Percentiles rank a stretch among this genome's conserved stretches.
Evolutionary conservation across 2,329 filamentous ascomycete species (phyloP).

Genomic region (Arthrobotrys entomopaga): DNA sequence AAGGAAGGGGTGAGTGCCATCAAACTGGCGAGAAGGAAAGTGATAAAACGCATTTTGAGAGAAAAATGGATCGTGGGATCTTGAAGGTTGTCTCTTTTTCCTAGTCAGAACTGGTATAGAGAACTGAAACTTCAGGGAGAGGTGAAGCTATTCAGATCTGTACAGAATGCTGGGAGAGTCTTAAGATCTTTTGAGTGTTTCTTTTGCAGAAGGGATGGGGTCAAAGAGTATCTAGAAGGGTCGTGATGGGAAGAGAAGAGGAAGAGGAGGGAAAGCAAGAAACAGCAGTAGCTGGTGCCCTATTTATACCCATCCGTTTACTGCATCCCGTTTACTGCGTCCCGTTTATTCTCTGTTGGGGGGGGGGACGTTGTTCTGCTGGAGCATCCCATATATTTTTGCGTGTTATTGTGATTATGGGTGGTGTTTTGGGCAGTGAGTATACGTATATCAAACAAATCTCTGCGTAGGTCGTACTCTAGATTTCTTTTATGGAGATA

Average conservation of each 20-base stretch:
- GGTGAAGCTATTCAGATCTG: background rate
- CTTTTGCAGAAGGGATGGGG: no score
- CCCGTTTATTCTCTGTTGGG: no score
- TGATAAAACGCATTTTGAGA: constrained; percentile 44
- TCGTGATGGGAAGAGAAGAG: background rate
- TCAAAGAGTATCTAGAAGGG: no score
- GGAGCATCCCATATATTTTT: no score
- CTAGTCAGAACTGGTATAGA: background rate
- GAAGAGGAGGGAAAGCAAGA: background rate
- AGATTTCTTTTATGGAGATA: no score
- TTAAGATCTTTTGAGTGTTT: background rate
- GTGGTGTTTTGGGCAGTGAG: no score
- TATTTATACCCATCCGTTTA: background rate
- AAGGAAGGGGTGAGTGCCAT: constrained; percentile 35
- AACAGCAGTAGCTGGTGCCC: background rate
- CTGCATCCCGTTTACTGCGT: no score
- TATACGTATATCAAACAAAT: background rate
- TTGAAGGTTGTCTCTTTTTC: no score
- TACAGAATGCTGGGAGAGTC: background rate
- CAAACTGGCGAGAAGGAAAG: constrained; percentile 43
- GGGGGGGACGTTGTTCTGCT: no score
- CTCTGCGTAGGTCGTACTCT: no score
- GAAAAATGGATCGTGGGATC: background rate
- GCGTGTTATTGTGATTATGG: no score
- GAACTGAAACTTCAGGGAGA: background rate